Evolutionary conservation across 2,329 filamentous ascomycete genomes (phyloP).

Genomic region (Paracoccidioides brasiliensis): DNA sequence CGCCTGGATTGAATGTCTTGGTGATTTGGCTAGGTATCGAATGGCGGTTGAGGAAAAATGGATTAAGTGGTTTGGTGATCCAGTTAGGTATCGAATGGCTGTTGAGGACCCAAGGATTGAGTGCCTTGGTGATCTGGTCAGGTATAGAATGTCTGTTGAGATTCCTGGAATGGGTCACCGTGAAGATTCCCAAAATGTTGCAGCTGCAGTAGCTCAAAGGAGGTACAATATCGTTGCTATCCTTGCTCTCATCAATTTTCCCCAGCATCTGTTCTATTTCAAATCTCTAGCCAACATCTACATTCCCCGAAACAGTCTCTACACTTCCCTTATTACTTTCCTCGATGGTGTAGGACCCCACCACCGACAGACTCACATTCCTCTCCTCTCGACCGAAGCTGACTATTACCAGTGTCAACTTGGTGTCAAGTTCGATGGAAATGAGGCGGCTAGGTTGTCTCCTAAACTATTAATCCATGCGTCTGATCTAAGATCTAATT

Average conservation of each 20-base stretch:
- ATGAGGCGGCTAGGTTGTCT: conserved; percentile 16
- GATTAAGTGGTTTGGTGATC: too few relatives aligned
- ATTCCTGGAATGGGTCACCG: conserved; percentile 62
- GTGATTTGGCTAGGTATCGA: too few relatives aligned
- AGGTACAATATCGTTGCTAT: conserved; percentile 80
- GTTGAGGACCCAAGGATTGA: conserved; percentile 23
- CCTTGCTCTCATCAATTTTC: conserved; percentile 43
- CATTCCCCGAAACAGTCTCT: conserved; percentile 44
- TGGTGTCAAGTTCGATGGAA: conserved; percentile 34
- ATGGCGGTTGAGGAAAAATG: too few relatives aligned
- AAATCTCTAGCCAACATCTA: conserved; percentile 46
- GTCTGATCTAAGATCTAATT: not conserved
- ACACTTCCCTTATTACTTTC: conserved; percentile 21
- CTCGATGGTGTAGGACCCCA: conserved; percentile 40
- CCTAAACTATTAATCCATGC: not conserved
- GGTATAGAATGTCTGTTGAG: conserved; percentile 87
- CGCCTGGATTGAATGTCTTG: conserved; percentile 58
- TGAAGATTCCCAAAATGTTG: conserved; percentile 70
- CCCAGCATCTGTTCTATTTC: conserved; percentile 48
- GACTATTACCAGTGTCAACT: conserved; percentile 34
- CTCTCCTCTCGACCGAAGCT: conserved; percentile 24
- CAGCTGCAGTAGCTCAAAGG: conserved; percentile 59
- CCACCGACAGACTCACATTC: conserved; percentile 13
- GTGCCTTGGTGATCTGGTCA: conserved; percentile 71
- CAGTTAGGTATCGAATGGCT: too few relatives aligned